phyloP scores from a whole-genome alignment of 495 filamentous ascomycete species.

The Pseudomonodictys pantanalensis region DNA sequence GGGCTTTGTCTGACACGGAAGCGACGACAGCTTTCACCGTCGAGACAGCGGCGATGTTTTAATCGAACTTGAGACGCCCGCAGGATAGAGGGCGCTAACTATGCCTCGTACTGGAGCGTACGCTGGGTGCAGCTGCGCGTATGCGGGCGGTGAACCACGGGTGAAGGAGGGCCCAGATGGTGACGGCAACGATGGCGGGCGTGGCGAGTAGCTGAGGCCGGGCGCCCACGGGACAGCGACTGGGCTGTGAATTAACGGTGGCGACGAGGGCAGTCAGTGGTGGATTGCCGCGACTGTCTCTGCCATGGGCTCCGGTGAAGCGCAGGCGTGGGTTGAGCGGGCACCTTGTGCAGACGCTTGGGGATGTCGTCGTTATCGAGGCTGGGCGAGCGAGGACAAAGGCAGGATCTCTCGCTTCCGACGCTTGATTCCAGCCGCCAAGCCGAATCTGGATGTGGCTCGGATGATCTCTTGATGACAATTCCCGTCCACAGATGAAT shows the following conservation, averaged over 20 bases:
- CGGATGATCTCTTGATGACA: slow-evolving; percentile 13
- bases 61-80: no score
- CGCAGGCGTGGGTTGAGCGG: background rate
- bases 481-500: slow-evolving; percentile 2
- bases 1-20: slow-evolving; percentile 14
- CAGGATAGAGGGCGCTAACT: no score
- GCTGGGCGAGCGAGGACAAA: background rate
- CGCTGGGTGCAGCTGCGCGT: no score
- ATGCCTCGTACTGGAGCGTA: no score
- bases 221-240: background rate
- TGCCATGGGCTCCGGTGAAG: background rate
- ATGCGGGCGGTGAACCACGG: background rate
- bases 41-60: background rate
- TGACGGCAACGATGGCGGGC: slow-evolving; percentile 2
- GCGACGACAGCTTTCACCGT: background rate
- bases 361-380: background rate
- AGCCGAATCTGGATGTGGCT: background rate
- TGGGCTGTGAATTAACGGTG: background rate
- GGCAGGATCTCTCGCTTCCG: background rate
- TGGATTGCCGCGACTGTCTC: background rate
- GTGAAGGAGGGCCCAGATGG: background rate
- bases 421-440: background rate
- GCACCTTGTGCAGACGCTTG: background rate
- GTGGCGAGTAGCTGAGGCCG: slow-evolving; percentile 12
- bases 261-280: slow-evolving; percentile 1